Evolutionary conservation across 257 asterid species (phyloP).

Genomic region (Solanum gandarillasii): DNA sequence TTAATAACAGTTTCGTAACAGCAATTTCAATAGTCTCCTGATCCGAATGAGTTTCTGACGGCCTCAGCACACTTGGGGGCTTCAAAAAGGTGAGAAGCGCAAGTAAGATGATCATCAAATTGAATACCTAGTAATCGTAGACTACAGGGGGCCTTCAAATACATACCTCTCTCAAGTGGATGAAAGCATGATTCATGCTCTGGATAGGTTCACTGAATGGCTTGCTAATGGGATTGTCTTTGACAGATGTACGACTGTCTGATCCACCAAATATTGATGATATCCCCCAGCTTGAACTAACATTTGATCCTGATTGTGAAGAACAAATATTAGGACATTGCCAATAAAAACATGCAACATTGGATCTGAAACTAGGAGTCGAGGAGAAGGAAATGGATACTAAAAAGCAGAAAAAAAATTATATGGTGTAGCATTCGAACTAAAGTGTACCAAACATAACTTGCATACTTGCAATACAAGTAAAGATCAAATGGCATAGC

Average conservation of each 20-base stretch:
- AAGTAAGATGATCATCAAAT: background rate
- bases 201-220: conserved; percentile 47
- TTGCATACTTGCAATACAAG: background rate
- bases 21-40: conserved; percentile 60
- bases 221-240: conserved; percentile 49
- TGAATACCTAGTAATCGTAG: background rate
- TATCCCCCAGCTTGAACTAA: conserved; percentile 81
- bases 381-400: background rate
- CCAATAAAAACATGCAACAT: background rate
- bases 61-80: conserved; percentile 85
- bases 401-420: background rate
- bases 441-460: background rate
- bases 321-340: background rate
- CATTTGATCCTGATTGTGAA: conserved; percentile 32
- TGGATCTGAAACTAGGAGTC: background rate
- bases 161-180: conserved; percentile 68
- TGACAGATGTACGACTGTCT: conserved; percentile 42
- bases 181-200: conserved; percentile 42
- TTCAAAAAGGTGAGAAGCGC: conserved; percentile 6
- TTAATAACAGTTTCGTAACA: conserved; percentile 52
- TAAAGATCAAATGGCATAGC: background rate
- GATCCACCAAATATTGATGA: conserved; percentile 86
- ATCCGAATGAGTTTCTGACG: conserved; percentile 70
- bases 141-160: background rate
- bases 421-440: background rate